Percentiles rank a stretch among this genome's conserved stretches.
phyloP scores from a whole-genome alignment of 1,284 basidiomycete species.

The Ganoderma lingzhi region DNA sequence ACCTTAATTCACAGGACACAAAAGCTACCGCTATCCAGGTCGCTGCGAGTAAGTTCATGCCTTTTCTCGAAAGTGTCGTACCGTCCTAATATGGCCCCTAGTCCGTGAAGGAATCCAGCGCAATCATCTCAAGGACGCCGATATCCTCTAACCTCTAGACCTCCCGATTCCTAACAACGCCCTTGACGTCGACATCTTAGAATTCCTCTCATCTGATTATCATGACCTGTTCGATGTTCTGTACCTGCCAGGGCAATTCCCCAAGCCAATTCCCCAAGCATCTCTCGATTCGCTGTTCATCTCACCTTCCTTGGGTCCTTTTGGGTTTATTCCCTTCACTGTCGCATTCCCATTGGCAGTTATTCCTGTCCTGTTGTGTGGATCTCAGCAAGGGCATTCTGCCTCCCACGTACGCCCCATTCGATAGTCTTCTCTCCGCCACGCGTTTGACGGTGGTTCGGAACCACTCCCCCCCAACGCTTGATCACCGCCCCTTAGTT shows the following conservation, averaged over 20 bases:
- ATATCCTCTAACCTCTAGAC: slow-evolving; percentile 31
- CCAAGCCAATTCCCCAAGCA: neutral
- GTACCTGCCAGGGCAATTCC: neutral
- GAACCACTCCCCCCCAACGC: neutral
- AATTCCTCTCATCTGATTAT: neutral
- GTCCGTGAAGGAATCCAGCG: slow-evolving; percentile 45
- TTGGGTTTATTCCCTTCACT: neutral
- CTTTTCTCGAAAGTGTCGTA: neutral
- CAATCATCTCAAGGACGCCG: slow-evolving; percentile 41
- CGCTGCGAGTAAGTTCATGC: slow-evolving; percentile 30
- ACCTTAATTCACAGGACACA: slow-evolving; percentile 38
- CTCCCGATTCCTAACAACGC: neutral
- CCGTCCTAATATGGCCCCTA: slow-evolving; percentile 12
- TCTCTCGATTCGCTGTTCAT: neutral
- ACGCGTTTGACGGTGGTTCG: neutral
- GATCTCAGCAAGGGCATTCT: neutral
- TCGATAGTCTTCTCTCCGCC: neutral
- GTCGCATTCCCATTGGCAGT: neutral
- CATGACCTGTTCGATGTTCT: neutral
- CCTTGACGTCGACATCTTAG: neutral
- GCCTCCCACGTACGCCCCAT: neutral
- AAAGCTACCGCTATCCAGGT: slow-evolving; percentile 44
- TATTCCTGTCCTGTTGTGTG: neutral
- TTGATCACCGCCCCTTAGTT: neutral
- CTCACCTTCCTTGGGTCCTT: neutral